phyloP scores from a whole-genome alignment of 2,329 filamentous ascomycete species.

The Zymoseptoria brevis region DNA sequence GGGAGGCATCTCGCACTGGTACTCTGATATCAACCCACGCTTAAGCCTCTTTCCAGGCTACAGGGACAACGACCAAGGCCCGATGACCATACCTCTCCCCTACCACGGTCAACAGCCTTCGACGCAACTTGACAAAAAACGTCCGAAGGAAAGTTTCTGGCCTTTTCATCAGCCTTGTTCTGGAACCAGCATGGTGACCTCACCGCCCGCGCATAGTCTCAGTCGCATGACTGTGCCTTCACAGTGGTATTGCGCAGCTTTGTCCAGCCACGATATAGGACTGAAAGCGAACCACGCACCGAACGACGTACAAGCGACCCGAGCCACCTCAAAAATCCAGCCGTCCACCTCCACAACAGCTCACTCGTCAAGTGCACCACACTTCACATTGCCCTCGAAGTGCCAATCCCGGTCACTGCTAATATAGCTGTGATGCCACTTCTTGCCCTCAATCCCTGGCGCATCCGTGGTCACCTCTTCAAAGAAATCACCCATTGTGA shows the following conservation, averaged over 20 bases:
- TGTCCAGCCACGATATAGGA: neutral
- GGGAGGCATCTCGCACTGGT: neutral
- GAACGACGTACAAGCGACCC: neutral
- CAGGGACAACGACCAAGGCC: neutral
- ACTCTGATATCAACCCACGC: neutral
- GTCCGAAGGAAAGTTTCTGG: neutral
- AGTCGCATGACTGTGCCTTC: constrained; percentile 16
- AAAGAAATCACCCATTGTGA: constrained; percentile 29
- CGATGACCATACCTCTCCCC: neutral
- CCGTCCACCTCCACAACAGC: constrained; percentile 11
- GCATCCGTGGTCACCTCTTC: constrained; percentile 18
- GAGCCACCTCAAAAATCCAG: neutral
- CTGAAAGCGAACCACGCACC: neutral
- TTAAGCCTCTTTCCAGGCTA: neutral
- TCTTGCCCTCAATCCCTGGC: constrained; percentile 11
- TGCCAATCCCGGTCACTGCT: constrained; percentile 30
- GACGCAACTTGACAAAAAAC: neutral
- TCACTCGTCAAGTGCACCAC: constrained; percentile 21
- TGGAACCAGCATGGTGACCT: too few relatives aligned
- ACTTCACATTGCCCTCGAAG: constrained; percentile 29
- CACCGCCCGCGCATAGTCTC: constrained; percentile 16
- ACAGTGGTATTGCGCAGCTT: constrained; percentile 12
- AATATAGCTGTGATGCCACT: constrained; percentile 28
- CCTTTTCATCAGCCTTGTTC: neutral
- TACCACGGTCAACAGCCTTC: neutral